These are phyloP conservation scores for Aspergillus tamarii DNA, from an alignment of 2,329 filamentous ascomycete species.

Conservation along the genomic window DNA sequence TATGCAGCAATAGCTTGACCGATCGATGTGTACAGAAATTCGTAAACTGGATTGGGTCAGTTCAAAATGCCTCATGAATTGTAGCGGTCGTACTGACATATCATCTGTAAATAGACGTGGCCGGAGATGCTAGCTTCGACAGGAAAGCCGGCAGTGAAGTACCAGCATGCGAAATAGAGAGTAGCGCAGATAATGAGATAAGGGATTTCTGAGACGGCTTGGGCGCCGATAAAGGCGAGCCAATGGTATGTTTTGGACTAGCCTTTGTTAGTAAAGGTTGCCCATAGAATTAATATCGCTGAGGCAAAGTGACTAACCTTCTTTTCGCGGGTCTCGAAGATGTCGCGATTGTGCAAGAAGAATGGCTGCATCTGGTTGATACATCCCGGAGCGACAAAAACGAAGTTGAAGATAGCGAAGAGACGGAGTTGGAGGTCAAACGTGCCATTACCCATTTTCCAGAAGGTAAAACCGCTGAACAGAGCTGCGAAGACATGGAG, in stretches of 20 bases:
- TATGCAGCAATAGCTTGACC: slow-evolving; percentile 61
- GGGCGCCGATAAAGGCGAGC: slow-evolving; percentile 60
- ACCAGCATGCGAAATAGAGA: slow-evolving; percentile 58
- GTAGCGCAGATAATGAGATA: slow-evolving; percentile 51
- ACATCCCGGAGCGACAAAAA: slow-evolving; percentile 63
- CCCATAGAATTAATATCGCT: rapidly evolving
- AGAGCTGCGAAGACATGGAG: slow-evolving; percentile 60
- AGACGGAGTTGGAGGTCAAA: slow-evolving; percentile 58
- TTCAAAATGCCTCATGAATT: not conserved
- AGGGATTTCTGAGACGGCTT: slow-evolving; percentile 53
- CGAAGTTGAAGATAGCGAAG: slow-evolving; percentile 66
- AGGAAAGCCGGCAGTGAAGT: slow-evolving; percentile 58
- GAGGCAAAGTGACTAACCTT: slow-evolving; percentile 38
- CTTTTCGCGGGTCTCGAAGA: slow-evolving; percentile 63
- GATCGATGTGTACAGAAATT: slow-evolving; percentile 48
- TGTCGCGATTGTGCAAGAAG: slow-evolving; percentile 60
- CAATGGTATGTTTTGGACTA: slow-evolving; percentile 63
- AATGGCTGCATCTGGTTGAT: slow-evolving; percentile 63
- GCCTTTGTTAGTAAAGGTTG: not conserved
- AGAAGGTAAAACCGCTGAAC: slow-evolving; percentile 66
- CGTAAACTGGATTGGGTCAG: slow-evolving; percentile 39
- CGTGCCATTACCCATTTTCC: slow-evolving; percentile 59
- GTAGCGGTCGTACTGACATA: slow-evolving; percentile 30
- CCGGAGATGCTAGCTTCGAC: slow-evolving; percentile 35
- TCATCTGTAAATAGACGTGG: slow-evolving; percentile 45